Percentiles rank a stretch among this genome's conserved stretches.
These are phyloP conservation scores for Aphanocladium album DNA, from an alignment of 2,329 filamentous ascomycete genomes.

Conservation along the genomic window DNA sequence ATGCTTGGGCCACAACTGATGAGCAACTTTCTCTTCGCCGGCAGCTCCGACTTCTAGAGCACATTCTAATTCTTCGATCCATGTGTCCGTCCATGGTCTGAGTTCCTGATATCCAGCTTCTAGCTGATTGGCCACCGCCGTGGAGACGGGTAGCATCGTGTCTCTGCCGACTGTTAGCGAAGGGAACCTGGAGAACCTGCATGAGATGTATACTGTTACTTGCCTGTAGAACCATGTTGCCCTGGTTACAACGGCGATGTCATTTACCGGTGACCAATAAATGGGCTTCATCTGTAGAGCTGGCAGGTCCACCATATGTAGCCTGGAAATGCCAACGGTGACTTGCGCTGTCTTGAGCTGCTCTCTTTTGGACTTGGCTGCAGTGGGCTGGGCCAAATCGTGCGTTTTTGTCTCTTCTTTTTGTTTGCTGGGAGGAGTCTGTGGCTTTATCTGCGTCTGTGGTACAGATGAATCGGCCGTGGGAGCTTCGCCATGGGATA, in stretches of 20 bases:
- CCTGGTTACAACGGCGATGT: conserved; percentile 74
- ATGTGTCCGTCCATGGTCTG: conserved; percentile 84
- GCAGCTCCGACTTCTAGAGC: conserved; percentile 84
- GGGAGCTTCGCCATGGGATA: conserved; percentile 14
- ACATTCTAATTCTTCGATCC: conserved; percentile 84
- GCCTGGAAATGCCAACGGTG: conserved; percentile 80
- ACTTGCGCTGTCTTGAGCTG: conserved; percentile 48
- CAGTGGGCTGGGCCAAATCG: not conserved
- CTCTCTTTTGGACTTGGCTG: conserved; percentile 18
- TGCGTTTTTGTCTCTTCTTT: not conserved
- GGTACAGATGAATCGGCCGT: not conserved
- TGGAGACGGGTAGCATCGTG: conserved; percentile 85
- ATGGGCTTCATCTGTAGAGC: conserved; percentile 88
- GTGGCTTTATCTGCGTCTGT: not conserved
- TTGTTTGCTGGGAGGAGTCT: not conserved
- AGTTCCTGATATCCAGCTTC: conserved; percentile 87
- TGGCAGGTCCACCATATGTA: conserved; percentile 84
- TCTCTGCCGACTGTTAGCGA: conserved; percentile 45
- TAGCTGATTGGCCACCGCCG: conserved; percentile 81
- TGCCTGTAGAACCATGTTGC: conserved; percentile 94
- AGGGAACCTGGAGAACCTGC: not conserved
- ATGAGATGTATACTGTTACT: conserved; percentile 10
- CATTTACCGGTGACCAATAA: conserved; percentile 94
- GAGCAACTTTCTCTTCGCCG: conserved; percentile 86
- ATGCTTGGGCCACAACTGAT: conserved; percentile 72